These are phyloP conservation scores for Phytomonas francai DNA, from an alignment of 208 protist species.

Conservation along the genomic window DNA sequence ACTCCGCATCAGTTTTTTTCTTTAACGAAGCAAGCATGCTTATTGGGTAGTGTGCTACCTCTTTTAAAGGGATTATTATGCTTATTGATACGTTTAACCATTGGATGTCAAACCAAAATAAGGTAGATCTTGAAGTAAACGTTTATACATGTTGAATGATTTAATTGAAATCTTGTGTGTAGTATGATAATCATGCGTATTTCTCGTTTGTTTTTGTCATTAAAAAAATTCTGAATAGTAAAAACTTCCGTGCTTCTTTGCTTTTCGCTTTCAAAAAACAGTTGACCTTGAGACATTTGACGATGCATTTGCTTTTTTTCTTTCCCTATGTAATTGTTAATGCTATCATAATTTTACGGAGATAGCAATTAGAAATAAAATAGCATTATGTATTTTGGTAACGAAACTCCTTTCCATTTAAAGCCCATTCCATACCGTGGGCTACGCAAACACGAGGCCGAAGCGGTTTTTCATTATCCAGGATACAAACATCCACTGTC, in stretches of 20 bases:
- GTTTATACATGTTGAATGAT: background rate
- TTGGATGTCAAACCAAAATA: conserved; percentile 4
- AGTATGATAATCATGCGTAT: conserved; percentile 8
- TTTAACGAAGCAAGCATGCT: conserved; percentile 3
- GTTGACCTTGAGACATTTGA: background rate
- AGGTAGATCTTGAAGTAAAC: background rate
- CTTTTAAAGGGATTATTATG: background rate
- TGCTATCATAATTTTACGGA: conserved; percentile 13
- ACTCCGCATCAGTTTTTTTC: conserved; percentile 11
- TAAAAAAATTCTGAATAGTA: background rate
- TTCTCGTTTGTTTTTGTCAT: background rate
- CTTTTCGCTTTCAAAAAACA: conserved; percentile 1
- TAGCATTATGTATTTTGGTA: conserved; percentile 25
- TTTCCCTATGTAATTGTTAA: conserved; percentile 9
- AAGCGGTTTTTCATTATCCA: conserved; percentile 56
- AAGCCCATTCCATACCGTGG: conserved; percentile 50
- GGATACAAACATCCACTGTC: conserved; percentile 45
- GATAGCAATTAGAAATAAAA: background rate
- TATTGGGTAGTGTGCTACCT: background rate
- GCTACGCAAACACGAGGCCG: conserved; percentile 46
- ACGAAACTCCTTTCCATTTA: conserved; percentile 49
- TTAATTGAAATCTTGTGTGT: background rate
- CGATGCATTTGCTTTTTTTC: conserved; percentile 16
- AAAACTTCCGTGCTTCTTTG: conserved; percentile 1
- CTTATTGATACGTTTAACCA: background rate